Percentiles rank a stretch among this genome's conserved stretches.
phyloP scores from a whole-genome alignment of 139 green algal species.

The Trebouxia sp. region DNA sequence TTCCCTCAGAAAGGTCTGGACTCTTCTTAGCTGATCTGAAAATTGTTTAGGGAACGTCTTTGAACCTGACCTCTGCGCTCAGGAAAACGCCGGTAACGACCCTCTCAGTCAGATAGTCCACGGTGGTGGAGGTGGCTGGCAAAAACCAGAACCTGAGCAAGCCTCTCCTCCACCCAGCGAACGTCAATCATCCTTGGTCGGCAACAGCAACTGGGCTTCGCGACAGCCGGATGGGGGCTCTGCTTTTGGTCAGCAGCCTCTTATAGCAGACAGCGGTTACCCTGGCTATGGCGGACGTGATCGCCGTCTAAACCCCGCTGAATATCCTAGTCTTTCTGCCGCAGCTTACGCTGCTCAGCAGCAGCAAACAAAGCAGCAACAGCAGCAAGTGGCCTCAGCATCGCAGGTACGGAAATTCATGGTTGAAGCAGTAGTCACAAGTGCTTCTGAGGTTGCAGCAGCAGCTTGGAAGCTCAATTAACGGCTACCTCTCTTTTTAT shows the following conservation, averaged over 20 bases:
- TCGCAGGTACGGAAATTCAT: neutral
- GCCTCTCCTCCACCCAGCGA: conserved; percentile 26
- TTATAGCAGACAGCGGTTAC: neutral
- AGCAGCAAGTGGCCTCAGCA: conserved; percentile 4
- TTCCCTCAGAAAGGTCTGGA: conserved; percentile 75
- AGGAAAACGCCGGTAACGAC: conserved; percentile 82
- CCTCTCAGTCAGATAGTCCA: conserved; percentile 72
- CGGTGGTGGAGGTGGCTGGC: conserved; percentile 52
- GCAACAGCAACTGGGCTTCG: conserved; percentile 64
- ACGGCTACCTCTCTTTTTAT: neutral
- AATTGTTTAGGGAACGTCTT: neutral
- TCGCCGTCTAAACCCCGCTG: conserved; percentile 65
- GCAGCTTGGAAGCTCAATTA: too few relatives aligned
- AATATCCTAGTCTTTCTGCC: conserved; percentile 73
- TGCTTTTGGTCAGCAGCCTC: neutral
- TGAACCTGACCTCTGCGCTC: neutral
- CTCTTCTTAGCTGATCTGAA: neutral
- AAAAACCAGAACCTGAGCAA: conserved; percentile 52
- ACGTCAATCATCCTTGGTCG: conserved; percentile 40
- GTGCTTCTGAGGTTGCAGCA: too few relatives aligned
- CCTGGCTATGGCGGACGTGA: conserved; percentile 31
- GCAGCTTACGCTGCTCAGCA: conserved; percentile 38
- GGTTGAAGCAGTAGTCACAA: too few relatives aligned
- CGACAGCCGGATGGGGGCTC: neutral
- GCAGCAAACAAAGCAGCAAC: conserved; percentile 20